phyloP scores from a whole-genome alignment of 495 filamentous ascomycete species.

The Margaritispora aquatica region DNA sequence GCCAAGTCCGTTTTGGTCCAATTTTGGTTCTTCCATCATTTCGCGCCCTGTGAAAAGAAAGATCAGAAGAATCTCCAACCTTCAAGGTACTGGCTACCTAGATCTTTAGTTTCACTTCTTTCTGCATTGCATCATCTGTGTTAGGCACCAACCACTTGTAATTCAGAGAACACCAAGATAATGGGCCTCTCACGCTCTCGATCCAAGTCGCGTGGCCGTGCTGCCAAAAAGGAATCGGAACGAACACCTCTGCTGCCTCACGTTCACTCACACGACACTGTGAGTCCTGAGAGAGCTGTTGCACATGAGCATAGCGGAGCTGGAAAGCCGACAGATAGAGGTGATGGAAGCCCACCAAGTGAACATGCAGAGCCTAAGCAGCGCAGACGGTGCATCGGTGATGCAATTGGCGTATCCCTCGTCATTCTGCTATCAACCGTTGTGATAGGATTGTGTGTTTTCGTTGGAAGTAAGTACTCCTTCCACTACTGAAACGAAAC shows the following conservation, averaged over 20 bases:
- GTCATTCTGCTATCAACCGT: conserved; percentile 5
- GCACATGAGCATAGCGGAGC: neutral
- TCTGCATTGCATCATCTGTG: neutral
- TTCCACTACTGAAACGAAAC: neutral
- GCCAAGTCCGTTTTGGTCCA: too few species aligned
- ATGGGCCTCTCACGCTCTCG: neutral
- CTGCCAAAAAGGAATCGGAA: neutral
- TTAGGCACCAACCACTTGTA: neutral
- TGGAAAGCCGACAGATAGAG: neutral
- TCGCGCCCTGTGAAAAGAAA: too few species aligned
- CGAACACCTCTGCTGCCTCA: conserved; percentile 3
- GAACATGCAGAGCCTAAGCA: neutral
- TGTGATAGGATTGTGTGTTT: conserved; percentile 13
- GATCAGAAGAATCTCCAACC: too few species aligned
- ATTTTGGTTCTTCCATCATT: too few species aligned
- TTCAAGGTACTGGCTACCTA: too few species aligned
- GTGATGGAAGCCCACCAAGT: neutral
- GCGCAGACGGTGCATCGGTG: conserved; percentile 4
- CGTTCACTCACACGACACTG: neutral
- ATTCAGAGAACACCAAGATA: neutral
- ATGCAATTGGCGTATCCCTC: conserved; percentile 16
- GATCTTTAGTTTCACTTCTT: too few species aligned
- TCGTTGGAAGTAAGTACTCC: conserved; percentile 17
- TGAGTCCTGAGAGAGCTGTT: neutral
- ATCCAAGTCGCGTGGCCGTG: neutral